Base-by-base conservation (phyloP, 371 early-diverging fungal genomes). In the Syncephalastrum monosporum region DNA sequence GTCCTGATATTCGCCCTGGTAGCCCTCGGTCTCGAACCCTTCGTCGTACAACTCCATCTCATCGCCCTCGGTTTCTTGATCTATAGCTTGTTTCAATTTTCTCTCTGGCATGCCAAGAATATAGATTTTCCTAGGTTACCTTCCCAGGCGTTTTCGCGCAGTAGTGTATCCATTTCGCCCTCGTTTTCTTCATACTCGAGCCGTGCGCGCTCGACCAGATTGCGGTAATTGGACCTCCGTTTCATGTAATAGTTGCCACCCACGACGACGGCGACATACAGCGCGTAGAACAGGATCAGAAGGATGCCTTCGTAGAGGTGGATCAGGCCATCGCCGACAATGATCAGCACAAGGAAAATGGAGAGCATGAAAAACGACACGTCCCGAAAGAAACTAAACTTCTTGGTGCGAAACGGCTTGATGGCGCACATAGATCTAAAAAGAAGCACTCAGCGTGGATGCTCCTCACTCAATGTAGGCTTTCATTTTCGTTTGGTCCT, bases 351-450 rank as follows among this genome's bases (percentile, higher is more conserved):
- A 24, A 86, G 66, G 12, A 86, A 23, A n/a, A 87, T 76, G 16
- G 91, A 82, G 46, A 84, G 68, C 4, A 77, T 77, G 53, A 92
- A 90, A 52, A 92, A 91, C 1, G 70, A 68, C 4, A 88, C 75
- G 67, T 92, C 92, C 41, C 93, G 74, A 8, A 89, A 55, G 55
- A 91, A 90, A 13, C 90, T 80, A 3, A 77, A 68, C 19, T 70
- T 71, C 46, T 74, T 79, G 7, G 90, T 89, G 42, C 77, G 72
- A 55, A 90, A 91, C 3, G 82, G 81, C 19, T 85, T 77, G 43
- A 85, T 71, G 6, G 89, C 79, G 15, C 89, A 87, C 79, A 91
- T 89, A 4, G 84, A 79, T 54, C 92, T 78, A 64, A n/a, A 42
- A 45, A 25, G 16, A 51, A 52, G 16, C 13, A 6, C 17, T 19